These are phyloP conservation scores for Adansonia rubrostipa DNA, from an alignment of 441 rosid species.

Conservation along the genomic window DNA sequence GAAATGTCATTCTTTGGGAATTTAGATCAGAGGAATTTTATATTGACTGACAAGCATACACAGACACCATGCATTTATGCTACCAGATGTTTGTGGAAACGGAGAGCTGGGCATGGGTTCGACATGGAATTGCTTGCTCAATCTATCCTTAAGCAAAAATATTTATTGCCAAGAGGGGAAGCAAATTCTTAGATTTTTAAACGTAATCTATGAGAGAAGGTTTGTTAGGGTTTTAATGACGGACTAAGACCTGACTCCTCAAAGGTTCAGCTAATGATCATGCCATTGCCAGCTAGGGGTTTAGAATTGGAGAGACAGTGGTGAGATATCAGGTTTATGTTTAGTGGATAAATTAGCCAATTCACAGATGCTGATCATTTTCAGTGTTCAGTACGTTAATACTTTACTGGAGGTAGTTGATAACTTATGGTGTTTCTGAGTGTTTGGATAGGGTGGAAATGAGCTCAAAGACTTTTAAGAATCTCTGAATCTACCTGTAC, in stretches of 20 bases:
- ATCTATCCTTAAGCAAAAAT: slow-evolving; percentile 58
- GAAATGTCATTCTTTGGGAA: slow-evolving; percentile 75
- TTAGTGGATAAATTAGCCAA: slow-evolving; percentile 29
- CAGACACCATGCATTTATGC: slow-evolving; percentile 50
- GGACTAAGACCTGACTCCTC: slow-evolving; percentile 20
- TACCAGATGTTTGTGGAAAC: slow-evolving; percentile 60
- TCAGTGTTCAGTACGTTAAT: slow-evolving; percentile 11
- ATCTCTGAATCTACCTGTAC: too few relatives aligned
- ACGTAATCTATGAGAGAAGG: slow-evolving; percentile 53
- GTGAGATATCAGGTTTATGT: slow-evolving; percentile 54
- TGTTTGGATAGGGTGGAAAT: slow-evolving; percentile 18
- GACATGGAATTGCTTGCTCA: slow-evolving; percentile 55
- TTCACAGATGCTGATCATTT: neutral
- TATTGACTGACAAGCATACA: slow-evolving; percentile 60
- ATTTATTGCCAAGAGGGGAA: slow-evolving; percentile 57
- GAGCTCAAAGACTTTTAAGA: too few relatives aligned
- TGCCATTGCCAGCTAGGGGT: slow-evolving; percentile 49
- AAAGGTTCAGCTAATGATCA: slow-evolving; percentile 60
- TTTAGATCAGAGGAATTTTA: slow-evolving; percentile 59
- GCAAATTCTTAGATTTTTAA: slow-evolving; percentile 50
- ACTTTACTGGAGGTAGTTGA: slow-evolving; percentile 7
- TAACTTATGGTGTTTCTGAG: slow-evolving; percentile 19
- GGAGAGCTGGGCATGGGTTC: slow-evolving; percentile 75
- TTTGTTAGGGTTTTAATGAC: slow-evolving; percentile 13
- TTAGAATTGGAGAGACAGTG: slow-evolving; percentile 48